Conservation (phyloP, 768 basidiomycete genomes). For the Piloderma croceum region DNA sequence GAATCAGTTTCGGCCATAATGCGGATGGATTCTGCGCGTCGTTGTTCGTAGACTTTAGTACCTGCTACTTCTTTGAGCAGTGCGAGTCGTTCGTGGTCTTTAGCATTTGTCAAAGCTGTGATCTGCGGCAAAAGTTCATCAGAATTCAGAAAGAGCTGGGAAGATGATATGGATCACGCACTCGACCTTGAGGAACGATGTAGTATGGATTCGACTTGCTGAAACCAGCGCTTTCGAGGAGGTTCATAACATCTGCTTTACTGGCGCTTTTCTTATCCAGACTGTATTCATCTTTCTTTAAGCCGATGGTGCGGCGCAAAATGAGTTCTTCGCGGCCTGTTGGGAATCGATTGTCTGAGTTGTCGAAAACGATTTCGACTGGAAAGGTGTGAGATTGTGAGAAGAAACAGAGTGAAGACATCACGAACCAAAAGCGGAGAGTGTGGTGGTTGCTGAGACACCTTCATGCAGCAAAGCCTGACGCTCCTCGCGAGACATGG, state of each 20-base stretch:
- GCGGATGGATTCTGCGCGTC: conserved; percentile 84
- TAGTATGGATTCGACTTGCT: conserved; percentile 99
- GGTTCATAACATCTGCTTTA: conserved; percentile 96
- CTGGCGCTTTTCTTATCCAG: conserved; percentile 92
- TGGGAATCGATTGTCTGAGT: conserved; percentile 89
- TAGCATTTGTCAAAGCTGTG: conserved; percentile 93
- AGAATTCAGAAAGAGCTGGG: conserved; percentile 3
- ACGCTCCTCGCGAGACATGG: conserved; percentile 89
- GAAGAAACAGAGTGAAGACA: background rate
- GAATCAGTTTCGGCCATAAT: conserved; percentile 97
- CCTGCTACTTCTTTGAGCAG: conserved; percentile 98
- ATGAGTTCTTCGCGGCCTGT: conserved; percentile 85
- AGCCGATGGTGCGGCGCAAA: conserved; percentile 87
- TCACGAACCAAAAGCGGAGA: conserved; percentile 80
- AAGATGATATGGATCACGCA: conserved; percentile 35
- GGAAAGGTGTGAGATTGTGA: conserved; percentile 4
- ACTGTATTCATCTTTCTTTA: conserved; percentile 98
- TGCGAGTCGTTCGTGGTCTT: conserved; percentile 88
- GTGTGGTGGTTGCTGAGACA: conserved; percentile 76
- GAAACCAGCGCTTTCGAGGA: conserved; percentile 95
- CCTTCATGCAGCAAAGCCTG: conserved; percentile 94
- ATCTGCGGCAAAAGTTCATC: conserved; percentile 47
- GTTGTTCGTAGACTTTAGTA: conserved; percentile 96
- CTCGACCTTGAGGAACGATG: conserved; percentile 96
- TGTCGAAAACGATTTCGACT: conserved; percentile 96